Evolutionary conservation across 2,329 filamentous ascomycete genomes (phyloP), one percentile per base, ranked within the genome.

Genomic region (Hypoxylon sp.): DNA sequence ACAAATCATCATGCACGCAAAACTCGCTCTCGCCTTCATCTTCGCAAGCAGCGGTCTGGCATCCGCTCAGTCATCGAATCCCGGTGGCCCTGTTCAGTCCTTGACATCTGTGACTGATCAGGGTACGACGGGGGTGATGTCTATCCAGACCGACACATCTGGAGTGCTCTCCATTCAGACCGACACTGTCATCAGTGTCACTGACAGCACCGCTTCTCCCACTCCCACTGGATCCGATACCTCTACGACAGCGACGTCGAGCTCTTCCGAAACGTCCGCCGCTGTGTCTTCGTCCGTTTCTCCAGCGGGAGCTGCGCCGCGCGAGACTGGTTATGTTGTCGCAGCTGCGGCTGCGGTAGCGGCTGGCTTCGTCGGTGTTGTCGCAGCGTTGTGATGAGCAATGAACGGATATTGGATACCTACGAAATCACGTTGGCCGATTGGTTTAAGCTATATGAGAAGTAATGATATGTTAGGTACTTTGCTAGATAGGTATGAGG

Each of bases 51-150:
- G 52, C 41, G 17, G 45, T 43, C 52, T 67, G 14, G 63, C 41
- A 21, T 61, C 57, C 3, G 66, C 62, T 17, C 67, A 69, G 38
- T 67, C 67, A 25, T 60, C 51, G 17, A 69, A 67, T n/a, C 67
- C 67, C 11, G 67, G 67, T 6, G 67, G 67, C 1, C 67, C 67
- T 14, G 2, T 69, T 19, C 46, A 69, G 43, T 67, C 67, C 10
- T 4, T 56, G 25, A 60, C 65, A 23, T 41, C 67, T 36, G 56
- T 32, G 2, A 45, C 56, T 10, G 63, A 66, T 14, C 43, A 52
- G 21, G 52, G 63, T 21, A 63, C 63, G 5, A 58, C 59, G 1
- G 56, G 56, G 11, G 55, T 69, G 3, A 14, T 66, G 13, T 69
- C 67, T 5, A 66, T 64, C 34, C 60, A 64, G 43, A 68, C 65